Conservation (phyloP, 208 protist genomes). For the Crithidia sp. region DNA sequence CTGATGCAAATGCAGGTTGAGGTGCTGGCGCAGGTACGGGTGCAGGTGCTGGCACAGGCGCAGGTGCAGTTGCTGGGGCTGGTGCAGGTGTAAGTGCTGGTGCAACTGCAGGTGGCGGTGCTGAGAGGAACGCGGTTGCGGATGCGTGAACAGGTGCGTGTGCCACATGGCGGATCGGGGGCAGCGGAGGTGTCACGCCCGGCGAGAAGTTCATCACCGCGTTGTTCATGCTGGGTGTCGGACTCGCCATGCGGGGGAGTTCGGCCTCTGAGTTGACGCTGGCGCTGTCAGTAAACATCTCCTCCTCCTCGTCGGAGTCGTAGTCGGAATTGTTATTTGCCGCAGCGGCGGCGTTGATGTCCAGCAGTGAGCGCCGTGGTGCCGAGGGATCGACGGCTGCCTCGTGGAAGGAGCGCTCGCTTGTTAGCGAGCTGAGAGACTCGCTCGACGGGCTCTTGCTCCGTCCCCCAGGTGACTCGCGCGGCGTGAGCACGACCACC, state of each 20-base stretch:
- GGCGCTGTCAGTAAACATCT: neutral
- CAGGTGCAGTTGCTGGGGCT: too few species aligned
- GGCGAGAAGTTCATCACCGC: neutral
- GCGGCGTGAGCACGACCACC: neutral
- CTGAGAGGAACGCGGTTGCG: too few species aligned
- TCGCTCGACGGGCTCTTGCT: conserved; percentile 10
- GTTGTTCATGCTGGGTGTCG: neutral
- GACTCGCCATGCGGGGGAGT: neutral
- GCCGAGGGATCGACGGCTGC: conserved; percentile 9
- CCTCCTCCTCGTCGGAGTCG: conserved; percentile 1
- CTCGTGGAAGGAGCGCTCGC: conserved; percentile 24
- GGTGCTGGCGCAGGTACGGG: too few species aligned
- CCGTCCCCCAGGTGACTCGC: neutral
- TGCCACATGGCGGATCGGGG: neutral
- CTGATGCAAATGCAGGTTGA: too few species aligned
- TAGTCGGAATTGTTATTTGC: neutral
- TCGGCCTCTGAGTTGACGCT: neutral
- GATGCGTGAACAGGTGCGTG: too few species aligned
- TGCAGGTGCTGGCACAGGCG: too few species aligned
- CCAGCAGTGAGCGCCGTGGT: conserved; percentile 8
- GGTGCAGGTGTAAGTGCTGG: too few species aligned
- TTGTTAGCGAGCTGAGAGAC: neutral
- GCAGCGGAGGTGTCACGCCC: neutral
- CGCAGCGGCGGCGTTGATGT: neutral
- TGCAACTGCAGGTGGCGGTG: too few species aligned